phyloP scores from a whole-genome alignment of 768 basidiomycete genomes.

The Boletus insuetus region DNA sequence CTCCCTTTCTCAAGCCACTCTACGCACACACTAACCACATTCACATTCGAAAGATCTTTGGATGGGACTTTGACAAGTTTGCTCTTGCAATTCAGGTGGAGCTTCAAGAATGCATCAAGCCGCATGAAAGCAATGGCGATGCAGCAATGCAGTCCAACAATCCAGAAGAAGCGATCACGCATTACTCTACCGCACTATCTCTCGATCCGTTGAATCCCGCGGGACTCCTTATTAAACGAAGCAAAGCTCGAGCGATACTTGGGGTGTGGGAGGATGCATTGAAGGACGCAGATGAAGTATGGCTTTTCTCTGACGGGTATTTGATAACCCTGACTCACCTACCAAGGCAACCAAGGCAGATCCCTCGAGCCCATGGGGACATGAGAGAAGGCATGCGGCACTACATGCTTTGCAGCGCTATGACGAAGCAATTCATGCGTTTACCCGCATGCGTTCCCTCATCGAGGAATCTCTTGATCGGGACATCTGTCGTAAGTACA shows the following conservation, averaged over 20 bases:
- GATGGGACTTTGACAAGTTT: constrained; percentile 8
- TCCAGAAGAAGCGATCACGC: not conserved
- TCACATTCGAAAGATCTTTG: constrained; percentile 1
- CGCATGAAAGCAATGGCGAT: not conserved
- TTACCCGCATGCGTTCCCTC: not conserved
- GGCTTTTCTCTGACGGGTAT: not conserved
- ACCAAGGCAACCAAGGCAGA: not conserved
- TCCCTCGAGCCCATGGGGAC: not conserved
- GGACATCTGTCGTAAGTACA: not conserved
- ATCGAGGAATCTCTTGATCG: not conserved
- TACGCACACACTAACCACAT: not conserved
- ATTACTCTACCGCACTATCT: constrained; percentile 10
- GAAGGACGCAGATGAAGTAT: constrained; percentile 3
- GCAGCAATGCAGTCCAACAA: not conserved
- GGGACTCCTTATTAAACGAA: constrained; percentile 10
- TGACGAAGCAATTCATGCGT: not conserved
- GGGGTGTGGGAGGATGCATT: not conserved
- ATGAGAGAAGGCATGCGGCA: not conserved
- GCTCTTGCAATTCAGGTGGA: not conserved
- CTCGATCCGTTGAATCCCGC: not conserved
- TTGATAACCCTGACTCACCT: not conserved
- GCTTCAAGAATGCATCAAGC: not conserved
- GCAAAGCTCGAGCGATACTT: not conserved
- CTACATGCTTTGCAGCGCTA: not conserved
- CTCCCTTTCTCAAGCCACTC: not conserved